Evolutionary conservation across 2,329 filamentous ascomycete species (phyloP).

Genomic region (Nectriaceae sp.): DNA sequence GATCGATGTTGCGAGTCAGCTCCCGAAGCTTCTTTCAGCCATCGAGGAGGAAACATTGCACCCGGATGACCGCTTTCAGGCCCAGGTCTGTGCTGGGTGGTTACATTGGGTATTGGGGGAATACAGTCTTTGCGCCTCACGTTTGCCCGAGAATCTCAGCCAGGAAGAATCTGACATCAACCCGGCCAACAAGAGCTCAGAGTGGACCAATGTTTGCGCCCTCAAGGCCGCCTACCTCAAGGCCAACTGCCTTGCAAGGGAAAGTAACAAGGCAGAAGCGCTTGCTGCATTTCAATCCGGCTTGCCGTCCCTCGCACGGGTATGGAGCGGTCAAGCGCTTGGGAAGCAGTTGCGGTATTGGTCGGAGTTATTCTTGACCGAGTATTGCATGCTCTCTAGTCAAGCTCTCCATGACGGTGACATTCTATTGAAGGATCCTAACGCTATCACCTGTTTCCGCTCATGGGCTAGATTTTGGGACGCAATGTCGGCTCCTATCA

Average conservation of each 20-base stretch:
- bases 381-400: constrained; percentile 71
- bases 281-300: constrained; percentile 67
- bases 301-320: constrained; percentile 60
- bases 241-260: constrained; percentile 61
- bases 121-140: constrained; percentile 55
- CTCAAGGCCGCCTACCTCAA: constrained; percentile 79
- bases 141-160: constrained; percentile 65
- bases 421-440: constrained; percentile 51
- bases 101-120: constrained; percentile 78
- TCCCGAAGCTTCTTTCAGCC: constrained; percentile 54
- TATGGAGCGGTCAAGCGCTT: constrained; percentile 53
- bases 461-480: constrained; percentile 74
- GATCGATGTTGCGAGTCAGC: constrained; percentile 46
- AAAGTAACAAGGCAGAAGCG: constrained; percentile 56
- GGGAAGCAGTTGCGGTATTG: constrained; percentile 72
- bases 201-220: constrained; percentile 82
- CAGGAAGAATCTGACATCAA: constrained; percentile 55
- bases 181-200: constrained; percentile 55
- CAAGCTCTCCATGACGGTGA: constrained; percentile 56
- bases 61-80: constrained; percentile 70
- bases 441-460: constrained; percentile 59
- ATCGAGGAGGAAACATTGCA: constrained; percentile 59
- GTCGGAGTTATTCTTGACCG: constrained; percentile 76
- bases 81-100: constrained; percentile 81
- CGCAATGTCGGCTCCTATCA: constrained; percentile 45